phyloP scores from a whole-genome alignment of 108 stramenopile species.

The Pseudonitzschia delicatissima region DNA sequence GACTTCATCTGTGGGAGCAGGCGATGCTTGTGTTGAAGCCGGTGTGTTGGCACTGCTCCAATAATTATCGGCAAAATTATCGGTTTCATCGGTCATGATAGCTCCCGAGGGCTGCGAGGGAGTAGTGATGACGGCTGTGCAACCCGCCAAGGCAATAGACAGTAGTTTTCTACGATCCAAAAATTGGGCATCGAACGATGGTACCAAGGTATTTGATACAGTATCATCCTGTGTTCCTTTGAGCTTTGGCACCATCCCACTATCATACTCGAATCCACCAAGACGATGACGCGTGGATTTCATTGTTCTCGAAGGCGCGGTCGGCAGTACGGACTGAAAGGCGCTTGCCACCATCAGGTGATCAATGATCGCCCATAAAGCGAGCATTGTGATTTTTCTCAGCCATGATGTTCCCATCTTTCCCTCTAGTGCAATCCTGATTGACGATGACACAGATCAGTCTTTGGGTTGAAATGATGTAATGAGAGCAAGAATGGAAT shows the following conservation, averaged over 20 bases:
- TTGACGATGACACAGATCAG: too few relatives aligned
- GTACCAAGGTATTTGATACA: too few relatives aligned
- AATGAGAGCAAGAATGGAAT: too few relatives aligned
- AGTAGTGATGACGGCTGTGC: neutral
- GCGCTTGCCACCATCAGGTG: neutral
- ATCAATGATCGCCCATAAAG: too few relatives aligned
- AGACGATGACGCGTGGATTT: neutral
- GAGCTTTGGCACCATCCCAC: neutral
- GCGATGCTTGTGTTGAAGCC: neutral
- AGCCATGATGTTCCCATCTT: too few relatives aligned
- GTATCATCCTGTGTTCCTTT: neutral
- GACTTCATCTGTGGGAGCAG: constrained; percentile 35
- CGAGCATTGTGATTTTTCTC: too few relatives aligned
- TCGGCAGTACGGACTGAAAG: neutral
- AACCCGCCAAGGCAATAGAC: neutral
- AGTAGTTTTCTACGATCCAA: neutral
- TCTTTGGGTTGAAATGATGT: too few relatives aligned
- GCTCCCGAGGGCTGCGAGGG: constrained; percentile 23
- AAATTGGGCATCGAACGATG: neutral
- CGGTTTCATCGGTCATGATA: constrained; percentile 64
- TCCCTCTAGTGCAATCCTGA: too few relatives aligned
- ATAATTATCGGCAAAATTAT: constrained; percentile 51
- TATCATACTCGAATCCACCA: neutral
- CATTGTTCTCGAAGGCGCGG: neutral
- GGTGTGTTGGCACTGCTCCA: constrained; percentile 32